phyloP scores from a whole-genome alignment of 2,329 filamentous ascomycete genomes.

The Arthrobotrys iridis region DNA sequence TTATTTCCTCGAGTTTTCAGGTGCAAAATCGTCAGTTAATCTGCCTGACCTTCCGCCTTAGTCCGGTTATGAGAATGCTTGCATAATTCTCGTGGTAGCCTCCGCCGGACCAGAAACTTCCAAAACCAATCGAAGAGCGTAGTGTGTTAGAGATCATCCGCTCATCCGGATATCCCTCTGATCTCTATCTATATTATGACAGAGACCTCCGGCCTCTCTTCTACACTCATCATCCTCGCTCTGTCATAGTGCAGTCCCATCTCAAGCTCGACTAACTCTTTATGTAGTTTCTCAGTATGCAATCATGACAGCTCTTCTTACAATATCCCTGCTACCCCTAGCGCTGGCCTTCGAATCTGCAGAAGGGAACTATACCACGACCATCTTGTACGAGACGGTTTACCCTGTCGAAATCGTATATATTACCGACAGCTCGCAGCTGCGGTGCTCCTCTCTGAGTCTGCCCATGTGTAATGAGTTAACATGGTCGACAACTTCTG shows the following conservation, averaged over 20 bases:
- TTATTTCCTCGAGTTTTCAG: no score
- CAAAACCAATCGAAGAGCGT: no score
- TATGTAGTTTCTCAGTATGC: not conserved
- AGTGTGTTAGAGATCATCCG: no score
- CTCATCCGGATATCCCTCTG: no score
- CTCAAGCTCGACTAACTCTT: not conserved
- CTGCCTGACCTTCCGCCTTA: no score
- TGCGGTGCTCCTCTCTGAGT: not conserved
- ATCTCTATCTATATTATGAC: no score
- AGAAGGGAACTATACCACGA: slow-evolving; percentile 13
- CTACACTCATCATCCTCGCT: no score
- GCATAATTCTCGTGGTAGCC: no score
- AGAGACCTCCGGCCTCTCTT: no score
- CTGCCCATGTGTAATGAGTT: slow-evolving; percentile 11
- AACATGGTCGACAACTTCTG: not conserved
- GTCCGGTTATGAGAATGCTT: no score
- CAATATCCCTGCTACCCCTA: not conserved
- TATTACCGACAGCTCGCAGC: not conserved
- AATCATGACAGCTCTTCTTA: not conserved
- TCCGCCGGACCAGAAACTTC: no score
- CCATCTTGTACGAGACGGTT: slow-evolving; percentile 16
- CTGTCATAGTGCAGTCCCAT: not conserved
- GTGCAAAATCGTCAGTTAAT: no score
- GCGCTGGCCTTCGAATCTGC: not conserved
- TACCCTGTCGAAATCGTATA: slow-evolving; percentile 22